A percentile compares a stretch with the other conserved stretches of the same genome.
These are phyloP conservation scores for Cyberlindnera euphorbiiphila DNA, from an alignment of 805 yeast species.

Conservation along the genomic window DNA sequence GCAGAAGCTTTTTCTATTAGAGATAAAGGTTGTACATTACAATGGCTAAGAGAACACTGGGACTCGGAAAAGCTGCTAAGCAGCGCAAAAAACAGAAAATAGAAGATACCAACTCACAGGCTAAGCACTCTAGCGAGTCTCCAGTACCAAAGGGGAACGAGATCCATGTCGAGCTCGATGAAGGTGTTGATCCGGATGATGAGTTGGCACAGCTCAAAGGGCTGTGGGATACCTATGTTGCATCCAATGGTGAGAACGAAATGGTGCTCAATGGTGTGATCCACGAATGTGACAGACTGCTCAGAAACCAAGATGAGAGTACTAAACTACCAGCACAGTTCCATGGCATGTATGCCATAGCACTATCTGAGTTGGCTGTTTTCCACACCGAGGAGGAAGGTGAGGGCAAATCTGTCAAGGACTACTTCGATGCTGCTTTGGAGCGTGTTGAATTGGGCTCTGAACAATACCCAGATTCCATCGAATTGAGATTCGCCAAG, in stretches of 20 bases:
- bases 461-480: constrained; percentile 42
- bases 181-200: constrained; percentile 69
- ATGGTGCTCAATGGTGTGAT: constrained; percentile 74
- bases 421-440: constrained; percentile 64
- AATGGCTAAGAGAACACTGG: constrained; percentile 65
- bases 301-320: constrained; percentile 39
- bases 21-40: too few species aligned
- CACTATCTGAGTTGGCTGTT: constrained; percentile 60
- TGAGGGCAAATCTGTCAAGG: constrained; percentile 39
- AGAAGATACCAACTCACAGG: constrained; percentile 9
- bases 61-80: constrained; percentile 58
- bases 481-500: constrained; percentile 47
- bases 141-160: constrained; percentile 35
- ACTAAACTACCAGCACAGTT: constrained; percentile 45
- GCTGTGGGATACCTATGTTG: constrained; percentile 60
- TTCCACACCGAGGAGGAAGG: constrained; percentile 46
- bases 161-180: constrained; percentile 63
- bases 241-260: constrained; percentile 57
- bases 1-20: too few species aligned
- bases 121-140: constrained; percentile 15
- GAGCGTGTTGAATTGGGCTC: constrained; percentile 66
- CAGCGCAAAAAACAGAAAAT: constrained; percentile 38
- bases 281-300: constrained; percentile 85
- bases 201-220: constrained; percentile 75
- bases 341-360: constrained; percentile 69